phyloP scores from a whole-genome alignment of 2,329 filamentous ascomycete genomes.

The Ophioceras dolichostomum region DNA sequence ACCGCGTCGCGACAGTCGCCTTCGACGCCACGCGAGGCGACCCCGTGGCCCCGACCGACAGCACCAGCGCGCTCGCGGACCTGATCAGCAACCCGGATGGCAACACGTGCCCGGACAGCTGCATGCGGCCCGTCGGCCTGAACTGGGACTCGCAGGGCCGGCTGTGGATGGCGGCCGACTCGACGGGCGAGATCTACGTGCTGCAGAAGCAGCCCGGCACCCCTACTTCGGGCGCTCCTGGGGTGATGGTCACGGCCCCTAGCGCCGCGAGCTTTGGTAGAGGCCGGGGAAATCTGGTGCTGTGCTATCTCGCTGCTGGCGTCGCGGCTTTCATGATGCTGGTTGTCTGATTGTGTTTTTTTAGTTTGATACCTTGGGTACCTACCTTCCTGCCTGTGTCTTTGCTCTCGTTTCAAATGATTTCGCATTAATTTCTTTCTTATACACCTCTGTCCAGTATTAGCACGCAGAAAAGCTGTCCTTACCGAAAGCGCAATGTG shows the following conservation, averaged over 20 bases:
- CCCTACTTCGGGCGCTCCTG: conserved; percentile 5
- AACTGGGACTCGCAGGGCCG: conserved; percentile 34
- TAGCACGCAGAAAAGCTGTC: too few species aligned
- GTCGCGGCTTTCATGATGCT: background rate
- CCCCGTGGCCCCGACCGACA: conserved; percentile 23
- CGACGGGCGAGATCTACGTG: conserved; percentile 53
- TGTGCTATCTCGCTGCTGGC: background rate
- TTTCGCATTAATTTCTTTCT: too few species aligned
- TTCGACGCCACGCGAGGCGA: conserved; percentile 26
- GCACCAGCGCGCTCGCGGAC: conserved; percentile 32
- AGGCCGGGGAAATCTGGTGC: too few species aligned
- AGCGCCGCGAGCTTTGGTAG: background rate
- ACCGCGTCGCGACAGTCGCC: conserved; percentile 24
- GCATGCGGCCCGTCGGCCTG: conserved; percentile 51
- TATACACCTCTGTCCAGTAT: too few species aligned
- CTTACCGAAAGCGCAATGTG: too few species aligned
- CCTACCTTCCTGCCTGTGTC: too few species aligned
- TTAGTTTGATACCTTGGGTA: too few species aligned
- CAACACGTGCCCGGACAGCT: conserved; percentile 37
- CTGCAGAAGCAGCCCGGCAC: conserved; percentile 14
- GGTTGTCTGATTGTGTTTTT: background rate
- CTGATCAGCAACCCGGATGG: conserved; percentile 38
- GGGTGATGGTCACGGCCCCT: conserved; percentile 8
- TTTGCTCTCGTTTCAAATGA: too few species aligned
- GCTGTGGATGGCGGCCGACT: conserved; percentile 48